Percentiles rank a stretch among this genome's conserved stretches.
Conservation (phyloP, 257 asterid genomes). For the Anisodus tanguticus region DNA sequence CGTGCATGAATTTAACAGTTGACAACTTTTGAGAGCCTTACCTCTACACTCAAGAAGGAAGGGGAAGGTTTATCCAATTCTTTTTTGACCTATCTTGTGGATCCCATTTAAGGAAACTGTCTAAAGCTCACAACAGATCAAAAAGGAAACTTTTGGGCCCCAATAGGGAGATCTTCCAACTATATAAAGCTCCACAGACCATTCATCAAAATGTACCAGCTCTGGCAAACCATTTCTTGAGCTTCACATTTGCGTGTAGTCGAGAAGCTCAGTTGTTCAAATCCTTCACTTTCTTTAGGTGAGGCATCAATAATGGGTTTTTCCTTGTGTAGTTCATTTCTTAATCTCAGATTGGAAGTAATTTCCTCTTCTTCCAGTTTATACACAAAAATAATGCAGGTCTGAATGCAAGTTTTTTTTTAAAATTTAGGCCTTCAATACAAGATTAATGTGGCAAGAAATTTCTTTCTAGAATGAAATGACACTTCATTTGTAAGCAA, state of each 20-base stretch:
- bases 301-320: background rate
- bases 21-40: slow-evolving; percentile 34
- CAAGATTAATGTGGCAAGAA: background rate
- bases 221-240: slow-evolving; percentile 28
- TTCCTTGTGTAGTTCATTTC: background rate
- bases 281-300: slow-evolving; percentile 26
- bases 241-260: background rate
- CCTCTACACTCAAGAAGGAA: slow-evolving; percentile 34
- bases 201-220: slow-evolving; percentile 45
- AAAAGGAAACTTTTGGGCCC: slow-evolving; percentile 43
- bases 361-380: background rate
- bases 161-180: slow-evolving; percentile 37
- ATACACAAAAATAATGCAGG: background rate
- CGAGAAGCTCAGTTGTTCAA: background rate
- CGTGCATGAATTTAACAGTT: slow-evolving; percentile 39
- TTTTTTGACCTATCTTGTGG: slow-evolving; percentile 42
- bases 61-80: slow-evolving; percentile 34
- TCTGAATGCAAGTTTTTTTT: background rate
- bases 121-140: background rate
- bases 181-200: slow-evolving; percentile 56
- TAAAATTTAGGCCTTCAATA: background rate
- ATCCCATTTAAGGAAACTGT: slow-evolving; percentile 45
- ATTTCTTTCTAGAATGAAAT: background rate
- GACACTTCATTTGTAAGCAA: background rate
- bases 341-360: background rate